Evolutionary conservation across 2,329 filamentous ascomycete species (phyloP).

Genomic region (Pseudogymnoascus sp.): DNA sequence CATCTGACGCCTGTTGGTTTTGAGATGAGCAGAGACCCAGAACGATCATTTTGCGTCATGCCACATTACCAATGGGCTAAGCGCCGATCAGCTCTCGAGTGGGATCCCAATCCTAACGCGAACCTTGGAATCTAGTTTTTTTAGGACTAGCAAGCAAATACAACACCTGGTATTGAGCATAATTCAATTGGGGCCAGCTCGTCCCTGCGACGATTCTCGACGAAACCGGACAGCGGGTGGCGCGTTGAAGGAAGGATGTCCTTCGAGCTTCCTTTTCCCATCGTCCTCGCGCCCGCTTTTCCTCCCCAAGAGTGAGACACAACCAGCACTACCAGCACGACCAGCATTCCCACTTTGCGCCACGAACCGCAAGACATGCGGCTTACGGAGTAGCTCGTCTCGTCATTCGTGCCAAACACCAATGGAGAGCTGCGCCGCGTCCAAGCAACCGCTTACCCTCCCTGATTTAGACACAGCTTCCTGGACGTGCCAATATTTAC

Average conservation of each 20-base stretch:
- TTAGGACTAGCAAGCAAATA: not conserved
- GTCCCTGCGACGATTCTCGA: not conserved
- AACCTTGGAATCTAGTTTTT: not conserved
- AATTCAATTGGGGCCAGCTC: constrained; percentile 1
- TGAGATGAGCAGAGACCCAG: not conserved
- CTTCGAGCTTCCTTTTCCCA: not conserved
- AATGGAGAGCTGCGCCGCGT: constrained; percentile 3
- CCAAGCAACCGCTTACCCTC: constrained; percentile 7
- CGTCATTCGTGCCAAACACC: not conserved
- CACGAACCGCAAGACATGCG: constrained; percentile 6
- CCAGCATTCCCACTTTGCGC: not conserved
- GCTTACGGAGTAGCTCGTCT: constrained; percentile 4
- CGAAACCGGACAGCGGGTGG: not conserved
- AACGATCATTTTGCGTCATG: not conserved
- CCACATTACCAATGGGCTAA: not conserved
- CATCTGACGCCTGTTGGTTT: not conserved
- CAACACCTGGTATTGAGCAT: not conserved
- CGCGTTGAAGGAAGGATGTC: not conserved
- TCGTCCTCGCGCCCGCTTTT: not conserved
- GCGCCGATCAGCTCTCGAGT: constrained; percentile 3
- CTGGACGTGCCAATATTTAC: not conserved
- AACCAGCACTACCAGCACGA: not conserved
- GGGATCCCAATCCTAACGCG: not conserved
- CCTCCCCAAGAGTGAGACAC: not conserved
- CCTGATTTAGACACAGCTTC: constrained; percentile 7